Evolutionary conservation across 257 asterid species (phyloP).

Genomic region (Jacaranda copaia): DNA sequence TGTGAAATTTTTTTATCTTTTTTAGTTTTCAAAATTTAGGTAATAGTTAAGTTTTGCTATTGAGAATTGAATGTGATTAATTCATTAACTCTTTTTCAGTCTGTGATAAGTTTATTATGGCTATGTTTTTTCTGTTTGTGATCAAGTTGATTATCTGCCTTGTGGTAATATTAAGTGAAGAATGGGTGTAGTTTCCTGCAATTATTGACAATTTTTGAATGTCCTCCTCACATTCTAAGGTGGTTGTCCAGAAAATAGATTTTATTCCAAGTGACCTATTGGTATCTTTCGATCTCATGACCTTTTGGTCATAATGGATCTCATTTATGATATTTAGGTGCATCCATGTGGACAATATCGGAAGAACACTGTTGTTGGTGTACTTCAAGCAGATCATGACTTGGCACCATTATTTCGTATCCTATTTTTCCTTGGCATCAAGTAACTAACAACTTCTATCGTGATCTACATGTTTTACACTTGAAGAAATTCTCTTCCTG

Average conservation of each 20-base stretch:
- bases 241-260: not conserved
- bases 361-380: conserved; percentile 91
- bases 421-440: conserved; percentile 45
- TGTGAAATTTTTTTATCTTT: not conserved
- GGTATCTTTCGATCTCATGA: conserved; percentile 9
- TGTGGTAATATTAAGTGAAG: not conserved
- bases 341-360: conserved; percentile 99
- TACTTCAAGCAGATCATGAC: conserved; percentile 95
- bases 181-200: not conserved
- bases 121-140: not conserved
- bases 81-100: not conserved
- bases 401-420: conserved; percentile 94
- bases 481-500: conserved; percentile 23
- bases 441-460: conserved; percentile 16
- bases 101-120: not conserved
- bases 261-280: conserved; percentile 17
- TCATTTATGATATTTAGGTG: conserved; percentile 57
- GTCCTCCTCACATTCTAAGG: not conserved
- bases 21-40: not conserved
- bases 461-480: conserved; percentile 2
- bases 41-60: too few species aligned
- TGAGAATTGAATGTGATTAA: too few species aligned
- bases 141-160: not conserved
- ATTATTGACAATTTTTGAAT: conserved; percentile 3
- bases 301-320: conserved; percentile 13